A percentile compares a stretch with the other conserved stretches of the same genome.
Evolutionary conservation across 78 protist species (phyloP).

Genomic region (Polysphondylium violaceum): DNA sequence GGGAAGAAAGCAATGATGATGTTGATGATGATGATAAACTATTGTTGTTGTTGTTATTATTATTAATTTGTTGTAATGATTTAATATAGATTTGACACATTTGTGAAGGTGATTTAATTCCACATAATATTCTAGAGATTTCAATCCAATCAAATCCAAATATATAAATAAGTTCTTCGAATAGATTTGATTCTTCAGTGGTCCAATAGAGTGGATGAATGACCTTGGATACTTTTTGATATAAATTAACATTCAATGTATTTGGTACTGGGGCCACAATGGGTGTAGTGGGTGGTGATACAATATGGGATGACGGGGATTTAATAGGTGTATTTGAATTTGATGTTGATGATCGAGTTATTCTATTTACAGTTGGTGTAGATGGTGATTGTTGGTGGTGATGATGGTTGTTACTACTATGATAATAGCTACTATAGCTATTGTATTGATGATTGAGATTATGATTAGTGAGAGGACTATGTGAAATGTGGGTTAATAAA

Average conservation of each 20-base stretch:
- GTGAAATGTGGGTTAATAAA: slow-evolving; percentile 4
- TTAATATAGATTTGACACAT: slow-evolving; percentile 31
- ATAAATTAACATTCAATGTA: neutral
- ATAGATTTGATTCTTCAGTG: slow-evolving; percentile 11
- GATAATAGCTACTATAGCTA: too few relatives aligned
- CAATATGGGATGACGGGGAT: too few relatives aligned
- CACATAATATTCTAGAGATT: slow-evolving; percentile 42
- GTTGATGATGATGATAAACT: neutral
- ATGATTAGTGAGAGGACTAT: neutral
- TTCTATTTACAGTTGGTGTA: too few relatives aligned
- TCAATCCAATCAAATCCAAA: slow-evolving; percentile 58
- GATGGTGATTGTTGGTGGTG: too few relatives aligned
- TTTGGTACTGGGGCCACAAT: neutral
- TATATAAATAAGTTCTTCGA: slow-evolving; percentile 30
- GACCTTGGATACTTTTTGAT: slow-evolving; percentile 28
- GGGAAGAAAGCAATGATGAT: too few relatives aligned
- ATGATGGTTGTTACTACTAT: too few relatives aligned
- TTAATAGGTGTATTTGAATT: too few relatives aligned
- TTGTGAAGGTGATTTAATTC: slow-evolving; percentile 65
- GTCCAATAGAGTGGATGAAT: slow-evolving; percentile 34
- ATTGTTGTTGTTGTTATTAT: slow-evolving; percentile 7
- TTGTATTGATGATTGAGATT: neutral
- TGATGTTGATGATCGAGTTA: slow-evolving; percentile 6
- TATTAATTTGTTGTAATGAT: neutral
- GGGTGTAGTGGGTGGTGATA: neutral